Evolutionary conservation across 768 basidiomycete genomes (phyloP).

Genomic region (Sarcomyxa edulis): DNA sequence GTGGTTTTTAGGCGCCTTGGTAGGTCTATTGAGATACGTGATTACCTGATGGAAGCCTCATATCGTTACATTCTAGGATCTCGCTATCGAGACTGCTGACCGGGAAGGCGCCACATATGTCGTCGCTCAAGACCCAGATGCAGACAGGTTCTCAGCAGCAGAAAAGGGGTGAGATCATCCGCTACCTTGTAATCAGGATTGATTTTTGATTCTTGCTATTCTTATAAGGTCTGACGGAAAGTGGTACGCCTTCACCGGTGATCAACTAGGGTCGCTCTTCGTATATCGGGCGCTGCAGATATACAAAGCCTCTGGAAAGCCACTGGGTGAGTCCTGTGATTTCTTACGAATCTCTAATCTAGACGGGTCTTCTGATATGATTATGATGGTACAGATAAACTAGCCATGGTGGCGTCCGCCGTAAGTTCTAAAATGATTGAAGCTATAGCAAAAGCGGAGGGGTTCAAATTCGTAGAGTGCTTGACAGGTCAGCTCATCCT

Average conservation of each 20-base stretch:
- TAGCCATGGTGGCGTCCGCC: slow-evolving; percentile 85
- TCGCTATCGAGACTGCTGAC: slow-evolving; percentile 63
- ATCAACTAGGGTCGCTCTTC: slow-evolving; percentile 66
- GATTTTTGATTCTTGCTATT: slow-evolving; percentile 3
- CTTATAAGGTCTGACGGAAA: slow-evolving; percentile 36
- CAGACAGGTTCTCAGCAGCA: slow-evolving; percentile 77
- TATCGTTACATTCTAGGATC: slow-evolving; percentile 42
- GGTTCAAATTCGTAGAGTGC: slow-evolving; percentile 82
- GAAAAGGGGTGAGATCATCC: slow-evolving; percentile 47
- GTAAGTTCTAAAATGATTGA: slow-evolving; percentile 91
- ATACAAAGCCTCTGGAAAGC: slow-evolving; percentile 36
- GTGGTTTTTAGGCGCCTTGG: slow-evolving; percentile 38
- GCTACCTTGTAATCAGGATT: slow-evolving; percentile 5
- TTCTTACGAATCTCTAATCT: not conserved
- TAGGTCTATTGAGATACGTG: slow-evolving; percentile 18
- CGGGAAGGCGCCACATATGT: slow-evolving; percentile 52
- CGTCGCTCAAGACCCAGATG: slow-evolving; percentile 86
- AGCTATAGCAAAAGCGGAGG: slow-evolving; percentile 67
- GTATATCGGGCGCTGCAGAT: slow-evolving; percentile 35
- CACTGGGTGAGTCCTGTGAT: slow-evolving; percentile 7
- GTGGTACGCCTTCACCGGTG: slow-evolving; percentile 78
- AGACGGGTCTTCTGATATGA: not conserved
- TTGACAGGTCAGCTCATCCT: slow-evolving; percentile 54
- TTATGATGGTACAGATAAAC: slow-evolving; percentile 34
- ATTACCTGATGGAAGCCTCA: not conserved